Percentiles rank a stretch among this genome's conserved stretches.
phyloP scores from a whole-genome alignment of 2,329 filamentous ascomycete species.

The Sporothrix phasma region DNA sequence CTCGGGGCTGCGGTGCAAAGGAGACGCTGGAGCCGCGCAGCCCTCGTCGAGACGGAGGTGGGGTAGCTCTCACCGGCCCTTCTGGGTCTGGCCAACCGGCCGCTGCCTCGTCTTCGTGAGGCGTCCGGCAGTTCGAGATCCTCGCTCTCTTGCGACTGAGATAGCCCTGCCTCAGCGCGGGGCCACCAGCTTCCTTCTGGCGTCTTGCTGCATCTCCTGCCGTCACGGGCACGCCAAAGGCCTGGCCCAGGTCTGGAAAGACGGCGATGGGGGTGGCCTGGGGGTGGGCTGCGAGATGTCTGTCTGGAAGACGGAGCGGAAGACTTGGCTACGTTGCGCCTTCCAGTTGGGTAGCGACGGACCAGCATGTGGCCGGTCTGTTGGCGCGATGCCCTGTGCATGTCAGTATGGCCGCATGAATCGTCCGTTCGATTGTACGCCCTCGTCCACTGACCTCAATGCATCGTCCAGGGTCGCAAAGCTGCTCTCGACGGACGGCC shows the following conservation, averaged over 20 bases:
- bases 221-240: slow-evolving; percentile 33
- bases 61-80: not conserved
- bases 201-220: no score
- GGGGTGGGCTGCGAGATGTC: slow-evolving; percentile 42
- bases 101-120: slow-evolving; percentile 17
- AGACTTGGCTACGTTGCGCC: slow-evolving; percentile 39
- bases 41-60: not conserved
- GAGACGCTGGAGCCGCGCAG: slow-evolving; percentile 4
- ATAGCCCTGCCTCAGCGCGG: not conserved
- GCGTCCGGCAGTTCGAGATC: slow-evolving; percentile 17
- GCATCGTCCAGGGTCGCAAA: slow-evolving; percentile 15
- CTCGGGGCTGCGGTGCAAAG: not conserved
- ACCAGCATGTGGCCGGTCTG: not conserved
- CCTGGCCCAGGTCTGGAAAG: slow-evolving; percentile 33
- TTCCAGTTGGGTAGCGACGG: slow-evolving; percentile 32
- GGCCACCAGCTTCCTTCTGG: not conserved
- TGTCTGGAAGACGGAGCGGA: slow-evolving; percentile 47
- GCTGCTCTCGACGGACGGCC: slow-evolving; percentile 10
- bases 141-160: slow-evolving; percentile 15
- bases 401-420: not conserved
- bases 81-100: not conserved
- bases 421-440: no score
- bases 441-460: slow-evolving; percentile 10
- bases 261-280: slow-evolving; percentile 30
- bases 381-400: not conserved